Evolutionary conservation across 305 asterid genomes (phyloP), one percentile per base, ranked within the genome.

Genomic region (Fraxinus angustifolia): DNA sequence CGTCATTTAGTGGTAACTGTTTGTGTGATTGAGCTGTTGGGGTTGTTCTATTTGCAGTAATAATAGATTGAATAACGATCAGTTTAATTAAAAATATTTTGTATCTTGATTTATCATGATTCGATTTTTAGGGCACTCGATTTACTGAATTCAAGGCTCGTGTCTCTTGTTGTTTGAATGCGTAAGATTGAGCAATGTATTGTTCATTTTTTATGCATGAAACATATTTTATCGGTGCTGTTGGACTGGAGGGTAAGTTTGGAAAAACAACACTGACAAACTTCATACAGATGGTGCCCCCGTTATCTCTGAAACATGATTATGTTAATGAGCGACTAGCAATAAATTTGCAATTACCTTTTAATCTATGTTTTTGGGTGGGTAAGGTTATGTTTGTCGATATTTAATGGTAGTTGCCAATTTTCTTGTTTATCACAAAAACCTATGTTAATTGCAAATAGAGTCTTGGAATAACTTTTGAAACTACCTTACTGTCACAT

Each of bases 311-410:
- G 53, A 62, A 42, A 33, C 38, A 35, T 67, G 73, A 28, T 23
- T 78, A 70, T 33, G 68, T 38, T 67, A 11, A 65, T 11, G 73
- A 26, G 26, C 17, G 38, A 12, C 34, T 19, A 67, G 73, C 58
- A 45, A 45, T 12, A 45, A 12, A 45, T 12, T 45, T 67, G n/a
- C 35, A 28, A 1, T 8, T 26, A 67, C 17, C 36, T 67, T 23
- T 48, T 56, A 53, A 26, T 85, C 74, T 78, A n/a, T 81, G 73
- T 67, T 67, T 36, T 28, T 31, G 62, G 83, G 88, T 74, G 73
- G 88, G 84, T 81, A 78, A 67, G 82, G 78, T 82, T 82, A 84
- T 86, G 88, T 82, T 80, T 77, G 84, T 78, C 82, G 72, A 83
- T 82, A 76, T 79, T 72, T 53, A 78, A 71, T 81, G 72, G 80